phyloP scores from a whole-genome alignment of 257 asterid genomes.

The Fraxinus anomala region DNA sequence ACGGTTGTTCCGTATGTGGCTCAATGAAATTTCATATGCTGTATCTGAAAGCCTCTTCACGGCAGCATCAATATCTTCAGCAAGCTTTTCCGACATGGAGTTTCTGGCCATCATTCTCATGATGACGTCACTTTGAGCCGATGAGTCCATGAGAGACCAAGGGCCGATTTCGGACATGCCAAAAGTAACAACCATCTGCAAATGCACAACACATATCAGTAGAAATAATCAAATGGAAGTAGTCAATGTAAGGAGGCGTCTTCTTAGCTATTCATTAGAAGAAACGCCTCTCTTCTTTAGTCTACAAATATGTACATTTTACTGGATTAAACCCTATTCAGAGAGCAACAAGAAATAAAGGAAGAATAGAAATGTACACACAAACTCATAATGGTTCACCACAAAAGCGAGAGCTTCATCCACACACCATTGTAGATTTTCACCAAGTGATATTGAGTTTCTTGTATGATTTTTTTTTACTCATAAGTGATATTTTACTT shows the following conservation, averaged over 20 bases:
- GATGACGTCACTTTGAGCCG: constrained; percentile 78
- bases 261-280: neutral
- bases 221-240: neutral
- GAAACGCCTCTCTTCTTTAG: neutral
- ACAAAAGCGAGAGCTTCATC: neutral
- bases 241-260: neutral
- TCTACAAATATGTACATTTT: neutral
- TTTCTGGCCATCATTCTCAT: constrained; percentile 99
- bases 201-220: neutral
- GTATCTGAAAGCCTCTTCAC: constrained; percentile 74
- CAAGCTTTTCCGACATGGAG: constrained; percentile 95
- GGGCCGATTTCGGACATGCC: constrained; percentile 98
- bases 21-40: constrained; percentile 79
- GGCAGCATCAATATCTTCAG: constrained; percentile 90
- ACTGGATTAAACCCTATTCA: neutral
- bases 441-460: too few relatives aligned
- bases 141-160: constrained; percentile 85
- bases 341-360: neutral
- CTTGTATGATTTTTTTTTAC: too few relatives aligned
- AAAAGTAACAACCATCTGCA: constrained; percentile 90
- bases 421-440: neutral
- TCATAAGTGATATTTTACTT: too few relatives aligned
- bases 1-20: constrained; percentile 76
- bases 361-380: neutral
- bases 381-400: neutral